A percentile compares a stretch with the other conserved stretches of the same genome.
Evolutionary conservation across 2,329 filamentous ascomycete genomes (phyloP).

Genomic region (Hypocreales sp.): DNA sequence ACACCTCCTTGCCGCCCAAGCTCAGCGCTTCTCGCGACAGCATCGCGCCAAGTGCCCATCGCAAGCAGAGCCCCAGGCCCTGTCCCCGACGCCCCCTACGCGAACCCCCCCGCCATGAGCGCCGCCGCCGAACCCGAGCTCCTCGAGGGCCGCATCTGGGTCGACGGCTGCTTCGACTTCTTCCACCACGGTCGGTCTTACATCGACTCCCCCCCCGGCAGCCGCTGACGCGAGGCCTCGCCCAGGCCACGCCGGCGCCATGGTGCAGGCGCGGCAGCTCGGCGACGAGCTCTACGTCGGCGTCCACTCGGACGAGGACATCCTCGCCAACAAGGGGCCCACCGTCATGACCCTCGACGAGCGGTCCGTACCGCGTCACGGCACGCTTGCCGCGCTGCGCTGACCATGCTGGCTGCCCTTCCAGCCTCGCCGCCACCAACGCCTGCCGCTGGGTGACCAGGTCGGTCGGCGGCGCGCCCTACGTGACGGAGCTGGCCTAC

Average conservation of each 20-base stretch:
- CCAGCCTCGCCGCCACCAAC: conserved; percentile 72
- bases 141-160: conserved; percentile 71
- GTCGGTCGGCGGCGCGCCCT: conserved; percentile 73
- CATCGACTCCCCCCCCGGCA: not conserved
- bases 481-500: conserved; percentile 88
- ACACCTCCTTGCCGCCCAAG: no score
- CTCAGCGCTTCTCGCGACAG: not conserved
- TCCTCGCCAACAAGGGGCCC: conserved; percentile 91
- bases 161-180: conserved; percentile 98
- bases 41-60: no score
- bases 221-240: not conserved
- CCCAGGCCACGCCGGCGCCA: conserved; percentile 83
- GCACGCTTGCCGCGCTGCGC: not conserved
- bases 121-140: conserved; percentile 31
- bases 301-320: conserved; percentile 89
- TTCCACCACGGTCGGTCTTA: conserved; percentile 68
- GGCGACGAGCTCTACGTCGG: conserved; percentile 82
- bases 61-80: no score
- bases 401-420: not conserved
- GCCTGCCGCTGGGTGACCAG: conserved; percentile 90
- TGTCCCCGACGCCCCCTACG: no score
- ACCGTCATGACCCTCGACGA: conserved; percentile 93
- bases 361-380: conserved; percentile 40
- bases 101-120: conserved; percentile 7
- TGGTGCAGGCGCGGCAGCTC: conserved; percentile 87